A percentile compares a stretch with the other conserved stretches of the same genome.
Evolutionary conservation across 2,329 filamentous ascomycete species (phyloP).

Genomic region (Scedosporium apiospermum): DNA sequence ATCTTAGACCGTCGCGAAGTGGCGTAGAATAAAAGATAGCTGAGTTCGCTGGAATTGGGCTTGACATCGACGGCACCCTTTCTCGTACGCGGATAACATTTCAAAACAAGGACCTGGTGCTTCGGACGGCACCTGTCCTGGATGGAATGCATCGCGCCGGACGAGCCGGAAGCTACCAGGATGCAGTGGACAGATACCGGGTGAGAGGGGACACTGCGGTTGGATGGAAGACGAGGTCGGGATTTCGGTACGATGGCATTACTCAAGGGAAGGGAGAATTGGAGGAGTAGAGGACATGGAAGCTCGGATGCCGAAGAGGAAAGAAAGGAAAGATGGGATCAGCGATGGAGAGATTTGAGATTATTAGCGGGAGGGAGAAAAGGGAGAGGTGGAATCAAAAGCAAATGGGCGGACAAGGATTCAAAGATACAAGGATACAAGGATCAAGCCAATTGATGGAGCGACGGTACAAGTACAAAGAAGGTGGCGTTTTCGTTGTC

Average conservation of each 20-base stretch:
- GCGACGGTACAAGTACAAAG: neutral
- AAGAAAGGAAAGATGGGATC: neutral
- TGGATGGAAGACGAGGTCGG: neutral
- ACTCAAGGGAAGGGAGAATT: neutral
- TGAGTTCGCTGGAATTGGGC: constrained; percentile 92
- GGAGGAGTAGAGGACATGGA: neutral
- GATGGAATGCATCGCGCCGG: constrained; percentile 49
- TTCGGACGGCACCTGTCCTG: constrained; percentile 73
- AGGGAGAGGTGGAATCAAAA: constrained; percentile 5
- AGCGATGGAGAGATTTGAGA: neutral
- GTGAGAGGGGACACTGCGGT: neutral
- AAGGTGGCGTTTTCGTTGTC: neutral
- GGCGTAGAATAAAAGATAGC: constrained; percentile 93
- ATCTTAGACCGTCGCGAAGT: constrained; percentile 91
- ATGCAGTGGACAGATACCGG: neutral
- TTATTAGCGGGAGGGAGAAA: neutral
- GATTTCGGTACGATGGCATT: constrained; percentile 3
- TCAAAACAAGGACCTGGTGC: constrained; percentile 91
- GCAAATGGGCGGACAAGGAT: neutral
- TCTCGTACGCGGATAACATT: constrained; percentile 89
- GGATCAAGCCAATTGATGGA: neutral
- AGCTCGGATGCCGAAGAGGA: neutral
- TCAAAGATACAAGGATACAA: too few relatives aligned
- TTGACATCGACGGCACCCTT: constrained; percentile 90
- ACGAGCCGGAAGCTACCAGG: constrained; percentile 7